Percentiles rank a stretch among this genome's conserved stretches.
Evolutionary conservation across 495 filamentous ascomycete species (phyloP).

Genomic region (Durotheca rogersii): DNA sequence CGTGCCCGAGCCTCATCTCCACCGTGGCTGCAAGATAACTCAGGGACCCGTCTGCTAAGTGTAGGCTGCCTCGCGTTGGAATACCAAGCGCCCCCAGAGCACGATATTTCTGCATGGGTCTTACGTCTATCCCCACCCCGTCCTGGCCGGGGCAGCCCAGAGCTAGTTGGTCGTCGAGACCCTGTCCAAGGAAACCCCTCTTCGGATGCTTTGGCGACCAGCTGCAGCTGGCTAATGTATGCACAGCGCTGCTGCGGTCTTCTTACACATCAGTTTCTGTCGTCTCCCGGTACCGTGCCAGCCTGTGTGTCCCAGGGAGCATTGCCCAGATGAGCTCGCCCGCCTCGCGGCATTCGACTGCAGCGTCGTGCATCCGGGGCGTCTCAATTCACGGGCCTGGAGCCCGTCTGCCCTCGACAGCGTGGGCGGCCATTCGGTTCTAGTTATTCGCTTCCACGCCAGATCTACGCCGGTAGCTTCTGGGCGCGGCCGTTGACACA

Average conservation of each 20-base stretch:
- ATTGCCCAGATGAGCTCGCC: background rate
- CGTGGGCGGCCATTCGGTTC: background rate
- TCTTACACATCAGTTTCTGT: constrained; percentile 9
- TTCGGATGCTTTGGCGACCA: constrained; percentile 18
- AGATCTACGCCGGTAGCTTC: constrained; percentile 14
- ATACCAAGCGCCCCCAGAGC: constrained; percentile 6
- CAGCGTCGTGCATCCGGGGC: background rate
- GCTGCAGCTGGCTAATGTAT: constrained; percentile 14
- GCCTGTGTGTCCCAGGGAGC: background rate
- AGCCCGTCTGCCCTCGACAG: constrained; percentile 2
- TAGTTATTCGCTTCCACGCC: constrained; percentile 10
- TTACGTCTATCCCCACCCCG: constrained; percentile 8
- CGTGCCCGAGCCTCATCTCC: constrained; percentile 30
- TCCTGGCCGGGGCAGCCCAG: constrained; percentile 19
- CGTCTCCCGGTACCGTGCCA: constrained; percentile 1
- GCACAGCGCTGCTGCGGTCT: constrained; percentile 3
- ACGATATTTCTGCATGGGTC: constrained; percentile 26
- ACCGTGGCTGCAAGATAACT: constrained; percentile 28
- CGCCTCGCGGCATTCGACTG: constrained; percentile 1
- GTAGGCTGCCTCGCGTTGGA: constrained; percentile 4
- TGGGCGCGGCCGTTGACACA: constrained; percentile 19
- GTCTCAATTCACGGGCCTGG: constrained; percentile 2
- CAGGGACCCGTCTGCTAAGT: constrained; percentile 25
- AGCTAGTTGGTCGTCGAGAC: constrained; percentile 16
- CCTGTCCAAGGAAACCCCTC: constrained; percentile 27